Base-by-base conservation (phyloP, 2,329 filamentous ascomycete genomes). In the Stagonosporopsis cucurbitacearum region DNA sequence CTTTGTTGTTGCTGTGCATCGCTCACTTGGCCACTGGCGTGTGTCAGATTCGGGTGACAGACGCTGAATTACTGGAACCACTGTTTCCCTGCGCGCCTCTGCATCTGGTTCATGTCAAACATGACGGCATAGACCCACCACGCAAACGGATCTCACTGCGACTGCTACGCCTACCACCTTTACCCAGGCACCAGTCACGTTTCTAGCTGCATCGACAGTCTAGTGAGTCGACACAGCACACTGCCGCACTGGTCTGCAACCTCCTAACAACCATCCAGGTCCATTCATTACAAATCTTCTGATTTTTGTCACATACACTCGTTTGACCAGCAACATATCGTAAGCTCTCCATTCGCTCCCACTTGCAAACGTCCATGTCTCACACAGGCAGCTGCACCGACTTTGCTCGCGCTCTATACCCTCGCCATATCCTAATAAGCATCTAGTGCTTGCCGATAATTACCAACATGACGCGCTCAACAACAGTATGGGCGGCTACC, bases 281-380 rank as follows among this genome's bases (percentile, higher is more conserved):
- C 68, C 74, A 75, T 65, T 76, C 74, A 59, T 75, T 75, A 66
- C 36, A 50, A 60, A 66, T 48, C 47, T 67, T 75, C n/a, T 76
- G 73, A 75, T 64, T 61, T 66, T 75, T 69, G 79, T 81, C 79
- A 81, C 79, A 72, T 79, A 78, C 80, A 81, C 77, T 82, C 80
- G 79, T 81, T 82, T 81, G 74, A 66, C 70, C 59, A 61, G 59
- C 58, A 66, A 71, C 70, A 72, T 69, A 79, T 74, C 71, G 72
- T 74, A 66, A 41, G 72, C 67, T 22, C 26, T 12, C 19, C 13
- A n/a, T 44, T 33, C n/a, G 11, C 32, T 19, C 44, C 8, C 6
- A 25, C 23, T 37, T 45, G 40, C 46, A 50, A 57, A 37, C 20
- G n/a, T 32, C 11, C 54, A 46, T 56, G 53, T 57, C 61, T 68